These are phyloP conservation scores for Leccinum subtestaceum DNA, from an alignment of 768 basidiomycete species.

Conservation along the genomic window DNA sequence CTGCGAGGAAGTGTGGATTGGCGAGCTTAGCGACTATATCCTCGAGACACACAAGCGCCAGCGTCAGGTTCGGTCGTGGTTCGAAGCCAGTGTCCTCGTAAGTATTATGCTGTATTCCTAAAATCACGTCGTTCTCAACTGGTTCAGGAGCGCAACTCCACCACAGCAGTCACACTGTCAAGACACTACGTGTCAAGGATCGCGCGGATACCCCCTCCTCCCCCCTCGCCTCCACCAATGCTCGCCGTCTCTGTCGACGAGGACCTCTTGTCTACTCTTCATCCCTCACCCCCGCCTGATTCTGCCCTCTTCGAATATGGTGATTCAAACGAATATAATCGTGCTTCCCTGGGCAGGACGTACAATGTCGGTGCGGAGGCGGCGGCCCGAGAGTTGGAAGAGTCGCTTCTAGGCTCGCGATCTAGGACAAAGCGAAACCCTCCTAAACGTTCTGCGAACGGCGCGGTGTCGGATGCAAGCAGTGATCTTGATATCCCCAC, in stretches of 20 bases:
- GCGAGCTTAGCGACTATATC: conserved; percentile 66
- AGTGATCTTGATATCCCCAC: conserved; percentile 52
- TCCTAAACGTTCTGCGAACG: conserved; percentile 50
- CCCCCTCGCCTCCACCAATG: conserved; percentile 37
- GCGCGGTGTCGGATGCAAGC: conserved; percentile 52
- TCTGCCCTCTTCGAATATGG: conserved; percentile 31
- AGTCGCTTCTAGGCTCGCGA: conserved; percentile 45
- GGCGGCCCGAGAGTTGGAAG: conserved; percentile 55
- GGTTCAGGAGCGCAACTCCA: conserved; percentile 66
- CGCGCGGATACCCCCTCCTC: conserved; percentile 42
- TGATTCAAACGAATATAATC: conserved; percentile 26
- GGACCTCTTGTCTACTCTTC: conserved; percentile 35
- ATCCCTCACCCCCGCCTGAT: conserved; percentile 35
- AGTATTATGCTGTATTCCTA: conserved; percentile 17
- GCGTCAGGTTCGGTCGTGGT: conserved; percentile 71
- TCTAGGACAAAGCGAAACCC: conserved; percentile 39
- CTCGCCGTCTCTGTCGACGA: conserved; percentile 33
- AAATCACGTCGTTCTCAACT: conserved; percentile 2
- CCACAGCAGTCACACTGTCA: conserved; percentile 46
- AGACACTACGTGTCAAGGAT: conserved; percentile 41
- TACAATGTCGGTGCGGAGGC: conserved; percentile 45
- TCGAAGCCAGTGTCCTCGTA: conserved; percentile 65
- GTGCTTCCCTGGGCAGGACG: conserved; percentile 19
- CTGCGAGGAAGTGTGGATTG: conserved; percentile 72
- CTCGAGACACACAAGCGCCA: conserved; percentile 71